phyloP scores from a whole-genome alignment of 495 filamentous ascomycete genomes.

The Aspergillus ostianus region DNA sequence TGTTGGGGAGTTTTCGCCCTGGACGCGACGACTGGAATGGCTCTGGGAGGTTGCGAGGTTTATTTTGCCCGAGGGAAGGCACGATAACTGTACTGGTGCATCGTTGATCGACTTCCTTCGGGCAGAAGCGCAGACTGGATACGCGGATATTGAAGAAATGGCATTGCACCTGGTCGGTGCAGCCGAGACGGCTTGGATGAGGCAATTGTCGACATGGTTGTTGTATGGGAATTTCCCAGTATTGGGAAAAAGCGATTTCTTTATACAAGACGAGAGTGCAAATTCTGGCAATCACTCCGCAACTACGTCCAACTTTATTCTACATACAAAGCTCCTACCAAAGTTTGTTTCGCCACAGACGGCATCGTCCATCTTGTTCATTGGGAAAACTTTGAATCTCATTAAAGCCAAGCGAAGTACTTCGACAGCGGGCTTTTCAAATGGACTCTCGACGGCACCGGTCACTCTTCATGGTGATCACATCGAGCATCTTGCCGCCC shows the following conservation, averaged over 20 bases:
- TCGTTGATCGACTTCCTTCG: slow-evolving; percentile 74
- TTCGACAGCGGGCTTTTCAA: slow-evolving; percentile 28
- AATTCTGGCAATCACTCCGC: slow-evolving; percentile 31
- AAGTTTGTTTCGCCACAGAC: slow-evolving; percentile 73
- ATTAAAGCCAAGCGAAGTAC: slow-evolving; percentile 55
- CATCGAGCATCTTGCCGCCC: slow-evolving; percentile 64
- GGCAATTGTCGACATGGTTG: slow-evolving; percentile 84
- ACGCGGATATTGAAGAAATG: slow-evolving; percentile 75
- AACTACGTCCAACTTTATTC: slow-evolving; percentile 47
- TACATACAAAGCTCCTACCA: slow-evolving; percentile 61
- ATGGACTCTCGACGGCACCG: slow-evolving; percentile 49
- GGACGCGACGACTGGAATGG: slow-evolving; percentile 84
- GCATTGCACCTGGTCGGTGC: slow-evolving; percentile 66
- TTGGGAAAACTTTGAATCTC: slow-evolving; percentile 84
- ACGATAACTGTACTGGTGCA: slow-evolving; percentile 54
- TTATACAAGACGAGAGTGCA: slow-evolving; percentile 55
- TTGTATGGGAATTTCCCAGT: slow-evolving; percentile 79
- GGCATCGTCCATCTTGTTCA: slow-evolving; percentile 82
- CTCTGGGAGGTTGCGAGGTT: slow-evolving; percentile 68
- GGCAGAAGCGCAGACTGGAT: slow-evolving; percentile 78
- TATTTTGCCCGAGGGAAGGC: slow-evolving; percentile 48
- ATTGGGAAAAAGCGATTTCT: slow-evolving; percentile 77
- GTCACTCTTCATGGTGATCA: slow-evolving; percentile 69
- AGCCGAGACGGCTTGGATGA: slow-evolving; percentile 88
- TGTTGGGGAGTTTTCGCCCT: slow-evolving; percentile 77